Evolutionary conservation across 495 filamentous ascomycete genomes (phyloP).

Genomic region (Hyaloscypha variabilis): DNA sequence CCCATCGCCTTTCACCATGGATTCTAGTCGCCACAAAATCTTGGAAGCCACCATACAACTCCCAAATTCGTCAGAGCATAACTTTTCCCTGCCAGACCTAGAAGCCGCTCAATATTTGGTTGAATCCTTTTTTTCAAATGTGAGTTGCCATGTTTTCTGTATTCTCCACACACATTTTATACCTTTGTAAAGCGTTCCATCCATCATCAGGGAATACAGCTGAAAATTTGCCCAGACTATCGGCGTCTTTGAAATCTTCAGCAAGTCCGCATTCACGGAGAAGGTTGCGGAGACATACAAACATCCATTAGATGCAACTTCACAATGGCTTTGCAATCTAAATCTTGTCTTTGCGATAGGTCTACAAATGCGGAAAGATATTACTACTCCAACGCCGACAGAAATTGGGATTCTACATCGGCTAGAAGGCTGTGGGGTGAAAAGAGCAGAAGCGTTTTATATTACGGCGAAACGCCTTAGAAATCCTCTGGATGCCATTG

Average conservation of each 20-base stretch:
- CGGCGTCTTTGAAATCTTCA: conserved; percentile 9
- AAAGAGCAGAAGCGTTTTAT: conserved; percentile 14
- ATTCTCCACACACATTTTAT: too few species aligned
- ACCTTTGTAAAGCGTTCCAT: not conserved
- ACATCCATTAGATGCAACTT: conserved; percentile 6
- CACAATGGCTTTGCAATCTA: conserved; percentile 11
- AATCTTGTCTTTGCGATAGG: conserved; percentile 16
- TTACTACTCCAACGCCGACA: too few species aligned
- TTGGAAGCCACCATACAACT: conserved; percentile 5
- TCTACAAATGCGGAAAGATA: conserved; percentile 14
- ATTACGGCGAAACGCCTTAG: conserved; percentile 3
- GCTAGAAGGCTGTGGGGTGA: conserved; percentile 1
- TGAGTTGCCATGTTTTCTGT: not conserved
- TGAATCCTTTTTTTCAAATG: conserved; percentile 14
- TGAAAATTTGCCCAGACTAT: conserved; percentile 3
- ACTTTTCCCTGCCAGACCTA: conserved; percentile 15
- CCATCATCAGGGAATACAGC: too few species aligned
- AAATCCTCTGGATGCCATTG: conserved; percentile 1
- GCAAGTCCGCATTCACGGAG: not conserved
- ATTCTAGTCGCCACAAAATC: conserved; percentile 11
- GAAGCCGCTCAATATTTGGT: conserved; percentile 3
- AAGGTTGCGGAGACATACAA: not conserved
- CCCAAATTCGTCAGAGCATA: not conserved
- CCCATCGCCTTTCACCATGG: conserved; percentile 14
- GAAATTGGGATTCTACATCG: too few species aligned